These are phyloP conservation scores for Phytophthora uliginosa DNA, from an alignment of 352 stramenopile genomes.

Conservation along the genomic window DNA sequence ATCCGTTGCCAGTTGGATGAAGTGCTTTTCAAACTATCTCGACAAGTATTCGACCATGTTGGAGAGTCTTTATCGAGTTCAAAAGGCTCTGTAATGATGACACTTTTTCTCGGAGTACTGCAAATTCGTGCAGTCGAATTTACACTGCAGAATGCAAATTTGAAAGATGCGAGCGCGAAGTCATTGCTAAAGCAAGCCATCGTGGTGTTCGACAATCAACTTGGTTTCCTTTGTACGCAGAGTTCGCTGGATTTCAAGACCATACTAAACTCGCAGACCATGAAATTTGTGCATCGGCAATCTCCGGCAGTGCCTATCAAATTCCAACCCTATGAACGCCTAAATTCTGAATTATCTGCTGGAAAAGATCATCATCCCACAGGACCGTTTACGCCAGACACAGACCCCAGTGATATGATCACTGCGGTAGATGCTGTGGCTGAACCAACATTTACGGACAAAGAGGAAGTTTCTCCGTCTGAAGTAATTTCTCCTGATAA, in stretches of 20 bases:
- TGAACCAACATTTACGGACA: background rate
- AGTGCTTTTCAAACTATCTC: conserved; percentile 27
- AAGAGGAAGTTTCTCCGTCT: background rate
- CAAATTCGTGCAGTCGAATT: conserved; percentile 66
- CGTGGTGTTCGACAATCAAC: conserved; percentile 70
- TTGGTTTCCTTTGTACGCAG: conserved; percentile 55
- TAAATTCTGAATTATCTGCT: background rate
- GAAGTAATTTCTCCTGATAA: background rate
- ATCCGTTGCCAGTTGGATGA: conserved; percentile 61
- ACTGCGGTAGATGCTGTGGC: background rate
- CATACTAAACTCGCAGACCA: conserved; percentile 44
- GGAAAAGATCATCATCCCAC: background rate
- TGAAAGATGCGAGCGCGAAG: conserved; percentile 41
- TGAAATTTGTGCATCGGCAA: conserved; percentile 43
- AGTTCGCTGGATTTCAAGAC: conserved; percentile 70
- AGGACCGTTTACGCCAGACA: background rate
- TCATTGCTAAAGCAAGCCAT: conserved; percentile 65
- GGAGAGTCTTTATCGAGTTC: background rate
- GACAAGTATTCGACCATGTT: conserved; percentile 11
- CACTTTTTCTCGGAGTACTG: conserved; percentile 65
- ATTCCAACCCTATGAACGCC: background rate
- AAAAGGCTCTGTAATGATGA: conserved; percentile 9
- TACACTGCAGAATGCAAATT: conserved; percentile 43
- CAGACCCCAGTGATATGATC: background rate
- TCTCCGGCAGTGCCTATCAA: conserved; percentile 1